These are phyloP conservation scores for Mycena filopes DNA, from an alignment of 768 basidiomycete genomes.

Conservation along the genomic window DNA sequence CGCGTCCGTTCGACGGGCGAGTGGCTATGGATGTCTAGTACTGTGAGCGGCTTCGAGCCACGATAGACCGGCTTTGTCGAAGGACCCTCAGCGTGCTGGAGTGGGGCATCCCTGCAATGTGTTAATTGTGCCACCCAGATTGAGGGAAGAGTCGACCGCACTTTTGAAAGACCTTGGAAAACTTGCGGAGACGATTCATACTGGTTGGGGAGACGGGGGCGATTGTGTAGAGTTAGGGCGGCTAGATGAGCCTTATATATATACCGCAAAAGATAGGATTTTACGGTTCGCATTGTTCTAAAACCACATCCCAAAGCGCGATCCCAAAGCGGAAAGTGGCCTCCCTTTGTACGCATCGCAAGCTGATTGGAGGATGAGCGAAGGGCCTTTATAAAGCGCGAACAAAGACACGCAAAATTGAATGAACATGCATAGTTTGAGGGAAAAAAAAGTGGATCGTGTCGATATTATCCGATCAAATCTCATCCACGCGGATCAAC, in stretches of 20 bases:
- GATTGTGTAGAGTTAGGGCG: neutral
- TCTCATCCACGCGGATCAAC: no score
- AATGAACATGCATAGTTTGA: no score
- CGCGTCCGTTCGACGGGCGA: constrained; percentile 1
- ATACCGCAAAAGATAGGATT: no score
- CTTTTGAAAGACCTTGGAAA: constrained; percentile 26
- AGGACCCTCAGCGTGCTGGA: neutral
- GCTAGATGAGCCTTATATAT: no score
- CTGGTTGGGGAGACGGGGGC: neutral
- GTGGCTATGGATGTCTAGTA: constrained; percentile 24
- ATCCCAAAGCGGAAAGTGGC: constrained; percentile 10
- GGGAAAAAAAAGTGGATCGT: no score
- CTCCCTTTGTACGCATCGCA: no score
- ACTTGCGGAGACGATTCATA: constrained; percentile 24
- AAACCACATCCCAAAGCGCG: constrained; percentile 22
- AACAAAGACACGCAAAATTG: no score
- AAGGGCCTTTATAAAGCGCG: no score
- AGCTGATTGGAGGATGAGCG: no score
- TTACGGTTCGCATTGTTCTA: constrained; percentile 13
- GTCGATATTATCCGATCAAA: no score
- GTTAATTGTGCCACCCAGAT: constrained; percentile 9
- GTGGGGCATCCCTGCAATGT: neutral
- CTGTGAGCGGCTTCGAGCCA: constrained; percentile 22
- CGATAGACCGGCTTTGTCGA: constrained; percentile 15
- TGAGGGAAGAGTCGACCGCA: neutral